Conservation (phyloP, 106 monocot genomes). For the Ottelia alismoides region DNA sequence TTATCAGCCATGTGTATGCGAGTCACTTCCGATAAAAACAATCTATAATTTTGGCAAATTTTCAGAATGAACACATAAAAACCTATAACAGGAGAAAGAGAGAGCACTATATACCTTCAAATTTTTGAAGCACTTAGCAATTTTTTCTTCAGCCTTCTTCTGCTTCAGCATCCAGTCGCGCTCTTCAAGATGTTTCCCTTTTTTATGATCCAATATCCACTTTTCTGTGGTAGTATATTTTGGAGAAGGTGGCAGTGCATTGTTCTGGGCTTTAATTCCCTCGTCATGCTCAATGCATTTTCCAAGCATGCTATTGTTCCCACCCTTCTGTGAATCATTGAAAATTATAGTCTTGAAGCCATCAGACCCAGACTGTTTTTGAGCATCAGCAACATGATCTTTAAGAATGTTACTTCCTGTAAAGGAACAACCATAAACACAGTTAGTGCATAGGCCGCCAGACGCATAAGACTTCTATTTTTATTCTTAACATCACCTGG, state of each 20-base stretch:
- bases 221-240: constrained; percentile 77
- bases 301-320: constrained; percentile 17
- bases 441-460: constrained; percentile 12
- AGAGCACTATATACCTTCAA: constrained; percentile 45
- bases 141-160: constrained; percentile 62
- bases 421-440: too few species aligned
- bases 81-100: too few species aligned
- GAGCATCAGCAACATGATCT: constrained; percentile 29
- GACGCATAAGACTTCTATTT: constrained; percentile 20
- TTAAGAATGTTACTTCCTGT: constrained; percentile 16
- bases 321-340: constrained; percentile 15
- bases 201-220: constrained; percentile 67
- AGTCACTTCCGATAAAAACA: too few species aligned
- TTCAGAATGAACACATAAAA: too few species aligned
- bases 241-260: constrained; percentile 44
- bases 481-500: neutral
- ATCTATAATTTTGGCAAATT: too few species aligned
- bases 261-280: constrained; percentile 24
- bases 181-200: constrained; percentile 47
- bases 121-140: constrained; percentile 50
- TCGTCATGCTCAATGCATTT: constrained; percentile 49
- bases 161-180: constrained; percentile 60
- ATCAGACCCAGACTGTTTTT: constrained; percentile 27
- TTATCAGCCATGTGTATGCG: too few species aligned
- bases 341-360: constrained; percentile 27